Evolutionary conservation across 306 rosid species (phyloP), one percentile per base, ranked within the genome.

Genomic region (Spatholobus suberectus): DNA sequence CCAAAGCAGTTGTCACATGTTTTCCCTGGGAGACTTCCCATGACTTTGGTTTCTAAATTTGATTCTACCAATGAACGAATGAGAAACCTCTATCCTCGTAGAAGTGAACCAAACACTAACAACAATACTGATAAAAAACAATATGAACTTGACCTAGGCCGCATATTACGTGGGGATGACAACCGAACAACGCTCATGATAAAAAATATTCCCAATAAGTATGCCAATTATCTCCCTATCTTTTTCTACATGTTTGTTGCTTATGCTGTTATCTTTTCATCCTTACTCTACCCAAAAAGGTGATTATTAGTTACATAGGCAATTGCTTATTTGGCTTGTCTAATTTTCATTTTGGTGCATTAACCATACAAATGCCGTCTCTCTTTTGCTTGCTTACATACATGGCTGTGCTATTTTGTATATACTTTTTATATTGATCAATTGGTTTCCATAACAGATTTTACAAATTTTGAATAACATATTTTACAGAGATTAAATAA

Each of bases 191-290:
- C 97, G 0, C 90, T 93, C 70, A 93, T 93, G 97, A 91, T 93
- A 55, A 93, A 93, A 86, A 93, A 93, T 79, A 93, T 93, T 80
- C 97, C 97, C 62, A 93, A 93, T 88, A 93, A 93, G 97, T 93
- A 91, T 44, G 92, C 65, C 26, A 41, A 51, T 82, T 76, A 34
- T 75, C 76, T 78, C 49, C 43, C 32, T 54, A 66, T 57, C 47
- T 37, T n/a, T 75, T 82, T 44, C 9, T 32, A 3, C 38, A 74
- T 8, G 21, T 44, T 86, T 57, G 23, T 70, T 83, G 82, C 59
- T 52, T 58, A 58, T 40, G 13, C 37, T 51, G 68, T 79, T 76
- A 37, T 63, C 75, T 58, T 57, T 77, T 55, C 77, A 74, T 77
- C 69, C 54, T 74, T 38, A n/a, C 15, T 75, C 82, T 59, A 61